phyloP scores from a whole-genome alignment of 2,329 filamentous ascomycete genomes.

The Aspergillus quadricinctus region DNA sequence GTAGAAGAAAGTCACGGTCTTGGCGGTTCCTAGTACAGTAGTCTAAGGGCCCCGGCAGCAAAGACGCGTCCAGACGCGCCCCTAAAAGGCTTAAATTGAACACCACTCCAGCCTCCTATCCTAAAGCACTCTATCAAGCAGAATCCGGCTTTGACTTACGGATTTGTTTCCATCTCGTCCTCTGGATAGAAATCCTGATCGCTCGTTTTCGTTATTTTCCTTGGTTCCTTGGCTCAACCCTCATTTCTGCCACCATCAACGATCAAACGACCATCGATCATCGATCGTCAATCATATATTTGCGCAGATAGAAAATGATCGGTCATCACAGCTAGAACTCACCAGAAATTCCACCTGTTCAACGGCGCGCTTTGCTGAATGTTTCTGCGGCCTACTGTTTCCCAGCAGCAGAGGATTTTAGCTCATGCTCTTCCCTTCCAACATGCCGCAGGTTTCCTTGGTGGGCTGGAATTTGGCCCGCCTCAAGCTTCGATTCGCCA shows the following conservation, averaged over 20 bases:
- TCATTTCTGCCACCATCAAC: not conserved
- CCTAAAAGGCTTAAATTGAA: not conserved
- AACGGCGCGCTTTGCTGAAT: slow-evolving; percentile 23
- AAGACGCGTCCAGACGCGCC: not conserved
- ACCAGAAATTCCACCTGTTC: not conserved
- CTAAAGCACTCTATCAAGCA: not conserved
- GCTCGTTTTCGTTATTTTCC: not conserved
- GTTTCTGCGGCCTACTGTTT: slow-evolving; percentile 21
- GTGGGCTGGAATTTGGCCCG: slow-evolving; percentile 20
- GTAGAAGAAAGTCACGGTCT: no score
- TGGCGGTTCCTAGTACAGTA: no score
- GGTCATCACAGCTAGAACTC: not conserved
- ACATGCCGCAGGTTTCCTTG: slow-evolving; percentile 26
- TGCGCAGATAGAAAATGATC: not conserved
- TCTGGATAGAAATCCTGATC: not conserved
- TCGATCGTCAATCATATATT: not conserved
- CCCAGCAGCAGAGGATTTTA: slow-evolving; percentile 20
- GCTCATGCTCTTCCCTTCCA: slow-evolving; percentile 20
- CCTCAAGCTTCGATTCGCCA: slow-evolving; percentile 20
- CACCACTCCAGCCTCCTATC: not conserved
- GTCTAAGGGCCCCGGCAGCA: not conserved
- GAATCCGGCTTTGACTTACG: not conserved
- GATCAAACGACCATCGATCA: no score
- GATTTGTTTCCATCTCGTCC: not conserved
- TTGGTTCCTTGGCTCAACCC: not conserved